phyloP scores from a whole-genome alignment of 1,284 basidiomycete genomes.

The Ganoderma lingzhi region DNA sequence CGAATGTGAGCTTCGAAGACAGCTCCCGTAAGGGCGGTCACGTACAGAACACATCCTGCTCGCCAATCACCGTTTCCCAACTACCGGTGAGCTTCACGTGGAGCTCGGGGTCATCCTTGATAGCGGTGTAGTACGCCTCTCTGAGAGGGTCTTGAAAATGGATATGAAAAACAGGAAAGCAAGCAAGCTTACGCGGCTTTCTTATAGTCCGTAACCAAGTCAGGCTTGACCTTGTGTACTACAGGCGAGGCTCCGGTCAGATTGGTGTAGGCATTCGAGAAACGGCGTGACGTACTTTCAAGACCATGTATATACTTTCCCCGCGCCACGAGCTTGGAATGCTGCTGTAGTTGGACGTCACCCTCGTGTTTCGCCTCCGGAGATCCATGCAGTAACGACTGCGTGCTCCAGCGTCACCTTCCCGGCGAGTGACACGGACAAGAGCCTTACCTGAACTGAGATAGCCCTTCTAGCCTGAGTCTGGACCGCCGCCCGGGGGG shows the following conservation, averaged over 20 bases:
- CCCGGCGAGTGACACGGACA: slow-evolving; percentile 20
- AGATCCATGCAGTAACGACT: slow-evolving; percentile 73
- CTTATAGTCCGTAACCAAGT: slow-evolving; percentile 83
- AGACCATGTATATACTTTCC: slow-evolving; percentile 92
- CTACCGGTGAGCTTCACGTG: slow-evolving; percentile 89
- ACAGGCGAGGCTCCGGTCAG: slow-evolving; percentile 6
- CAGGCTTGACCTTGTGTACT: slow-evolving; percentile 89
- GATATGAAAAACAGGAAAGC: slow-evolving; percentile 12
- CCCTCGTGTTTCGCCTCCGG: slow-evolving; percentile 86
- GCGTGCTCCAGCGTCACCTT: slow-evolving; percentile 28
- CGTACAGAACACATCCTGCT: slow-evolving; percentile 84
- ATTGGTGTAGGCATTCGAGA: not conserved
- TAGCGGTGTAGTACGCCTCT: slow-evolving; percentile 81
- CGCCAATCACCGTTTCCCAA: slow-evolving; percentile 90
- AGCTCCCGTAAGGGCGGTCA: not conserved
- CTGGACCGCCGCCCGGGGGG: slow-evolving; percentile 35
- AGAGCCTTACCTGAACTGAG: slow-evolving; percentile 63
- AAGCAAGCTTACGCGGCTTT: slow-evolving; percentile 76
- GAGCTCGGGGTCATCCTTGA: slow-evolving; percentile 76
- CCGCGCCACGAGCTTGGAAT: slow-evolving; percentile 85
- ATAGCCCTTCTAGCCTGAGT: slow-evolving; percentile 51
- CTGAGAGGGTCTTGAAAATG: slow-evolving; percentile 47
- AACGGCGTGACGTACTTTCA: slow-evolving; percentile 65
- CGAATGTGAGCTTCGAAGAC: slow-evolving; percentile 10
- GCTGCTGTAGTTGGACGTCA: slow-evolving; percentile 78